These are phyloP conservation scores for Graphilbum sp. DNA, from an alignment of 2,329 filamentous ascomycete genomes.

Conservation along the genomic window DNA sequence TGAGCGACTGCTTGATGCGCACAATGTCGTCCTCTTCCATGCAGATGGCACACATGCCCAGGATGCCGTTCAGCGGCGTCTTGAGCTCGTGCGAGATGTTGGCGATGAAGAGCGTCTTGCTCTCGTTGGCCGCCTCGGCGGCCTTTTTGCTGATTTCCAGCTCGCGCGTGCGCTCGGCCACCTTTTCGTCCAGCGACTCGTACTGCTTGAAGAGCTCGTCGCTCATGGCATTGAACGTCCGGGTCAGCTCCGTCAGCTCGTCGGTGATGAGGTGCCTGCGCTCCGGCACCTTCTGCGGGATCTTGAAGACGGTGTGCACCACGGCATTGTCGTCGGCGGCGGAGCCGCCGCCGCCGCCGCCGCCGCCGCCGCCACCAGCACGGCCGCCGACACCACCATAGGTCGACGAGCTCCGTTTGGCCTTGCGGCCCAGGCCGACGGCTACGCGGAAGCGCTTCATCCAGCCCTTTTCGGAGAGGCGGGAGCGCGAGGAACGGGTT, in stretches of 20 bases:
- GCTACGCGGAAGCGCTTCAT: slow-evolving; percentile 19
- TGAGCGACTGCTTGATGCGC: slow-evolving; percentile 66
- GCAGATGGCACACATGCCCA: slow-evolving; percentile 85
- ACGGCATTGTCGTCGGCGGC: no score
- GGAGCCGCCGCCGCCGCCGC: no score
- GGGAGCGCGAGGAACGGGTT: slow-evolving; percentile 23
- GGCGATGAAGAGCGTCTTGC: slow-evolving; percentile 93
- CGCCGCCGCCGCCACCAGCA: slow-evolving; percentile 19
- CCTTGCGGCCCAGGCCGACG: slow-evolving; percentile 13
- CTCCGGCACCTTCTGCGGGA: slow-evolving; percentile 67
- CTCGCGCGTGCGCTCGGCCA: slow-evolving; percentile 66
- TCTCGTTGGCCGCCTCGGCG: slow-evolving; percentile 87
- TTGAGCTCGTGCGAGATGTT: slow-evolving; percentile 83
- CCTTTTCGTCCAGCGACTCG: slow-evolving; percentile 66
- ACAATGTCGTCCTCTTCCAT: slow-evolving; percentile 76
- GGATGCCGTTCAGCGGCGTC: slow-evolving; percentile 86
- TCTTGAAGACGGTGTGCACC: slow-evolving; percentile 51
- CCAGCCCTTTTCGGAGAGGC: slow-evolving; percentile 26
- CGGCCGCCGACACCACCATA: slow-evolving; percentile 12
- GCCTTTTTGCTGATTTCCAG: slow-evolving; percentile 81
- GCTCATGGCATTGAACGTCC: slow-evolving; percentile 86
- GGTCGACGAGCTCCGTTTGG: slow-evolving; percentile 2
- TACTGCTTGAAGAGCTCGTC: slow-evolving; percentile 83
- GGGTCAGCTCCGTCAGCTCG: slow-evolving; percentile 68
- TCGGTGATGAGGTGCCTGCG: slow-evolving; percentile 63